Base-by-base conservation (phyloP, 805 yeast species). In the Saccharomycodes ludwigii region DNA sequence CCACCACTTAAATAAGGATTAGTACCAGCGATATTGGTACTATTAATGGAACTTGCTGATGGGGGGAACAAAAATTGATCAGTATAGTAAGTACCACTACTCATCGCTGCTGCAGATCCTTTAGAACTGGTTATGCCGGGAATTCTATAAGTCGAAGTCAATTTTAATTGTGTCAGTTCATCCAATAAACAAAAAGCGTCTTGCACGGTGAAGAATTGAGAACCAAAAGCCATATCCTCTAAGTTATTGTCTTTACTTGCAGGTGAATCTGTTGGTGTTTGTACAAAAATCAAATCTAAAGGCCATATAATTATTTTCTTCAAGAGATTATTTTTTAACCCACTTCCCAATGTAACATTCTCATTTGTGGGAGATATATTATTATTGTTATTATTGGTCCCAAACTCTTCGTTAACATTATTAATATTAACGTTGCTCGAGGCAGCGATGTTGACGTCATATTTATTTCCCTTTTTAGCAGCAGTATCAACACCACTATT, bases 291-390 rank as follows among this genome's bases (percentile, higher is more conserved):
- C 14, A 80, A 54, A 28, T 68, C 70, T 43, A 76, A 54, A 0
- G 93, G 93, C 93, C 93, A 81, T 27, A 72, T 52, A 2, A 80
- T 67, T 34, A 62, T 71, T 43, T 75, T 74, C 18, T 60, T 61
- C 40, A 68, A 69, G 19, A 60, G 63, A 3, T 71, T 72, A 0
- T 65, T 58, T 30, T 57, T 59, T 28, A n/a, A n/a, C n/a, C n/a
- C n/a, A n/a, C n/a, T n/a, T n/a, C n/a, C n/a, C n/a, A n/a, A n/a
- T n/a, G n/a, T n/a, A n/a, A n/a, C n/a, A n/a, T n/a, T n/a, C n/a
- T n/a, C n/a, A n/a, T n/a, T n/a, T n/a, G n/a, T n/a, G n/a, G n/a
- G n/a, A n/a, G n/a, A n/a, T n/a, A n/a, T n/a, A n/a, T n/a, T n/a
- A n/a, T n/a, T n/a, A n/a, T n/a, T n/a, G n/a, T n/a, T n/a, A n/a